phyloP scores from a whole-genome alignment of 352 stramenopile species.

The Globisporangium parvum region DNA sequence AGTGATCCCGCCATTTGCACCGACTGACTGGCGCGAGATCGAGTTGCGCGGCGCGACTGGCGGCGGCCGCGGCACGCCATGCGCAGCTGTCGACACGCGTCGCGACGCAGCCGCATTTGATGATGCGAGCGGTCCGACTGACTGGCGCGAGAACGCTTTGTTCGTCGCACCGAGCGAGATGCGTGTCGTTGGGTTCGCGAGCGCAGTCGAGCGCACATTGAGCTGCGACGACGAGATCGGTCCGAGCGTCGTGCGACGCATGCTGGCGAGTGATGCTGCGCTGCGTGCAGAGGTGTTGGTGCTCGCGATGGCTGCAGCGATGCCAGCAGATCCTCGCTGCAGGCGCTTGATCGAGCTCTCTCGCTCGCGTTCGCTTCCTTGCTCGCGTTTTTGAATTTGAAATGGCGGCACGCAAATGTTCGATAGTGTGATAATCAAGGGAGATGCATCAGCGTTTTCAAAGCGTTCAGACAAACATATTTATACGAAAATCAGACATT shows the following conservation, averaged over 20 bases:
- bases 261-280: constrained; percentile 14
- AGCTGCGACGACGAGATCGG: constrained; percentile 83
- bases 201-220: constrained; percentile 43
- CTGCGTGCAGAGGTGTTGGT: too few relatives aligned
- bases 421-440: too few relatives aligned
- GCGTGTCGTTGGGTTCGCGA: constrained; percentile 32
- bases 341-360: too few relatives aligned
- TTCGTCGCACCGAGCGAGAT: constrained; percentile 54
- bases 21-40: constrained; percentile 44
- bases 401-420: too few relatives aligned
- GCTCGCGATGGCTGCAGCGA: background rate
- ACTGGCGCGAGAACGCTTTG: constrained; percentile 44
- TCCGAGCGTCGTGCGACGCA: constrained; percentile 82
- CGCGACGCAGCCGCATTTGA: constrained; percentile 25
- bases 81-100: constrained; percentile 39
- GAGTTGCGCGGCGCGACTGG: constrained; percentile 30
- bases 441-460: too few relatives aligned
- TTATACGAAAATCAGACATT: too few relatives aligned
- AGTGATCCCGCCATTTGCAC: constrained; percentile 13
- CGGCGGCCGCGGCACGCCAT: constrained; percentile 10
- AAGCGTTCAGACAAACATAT: too few relatives aligned
- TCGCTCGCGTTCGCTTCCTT: too few relatives aligned
- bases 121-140: constrained; percentile 32
- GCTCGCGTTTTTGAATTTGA: too few relatives aligned
- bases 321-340: background rate